Evolutionary conservation across 768 basidiomycete species (phyloP), one percentile per base, ranked within the genome.

Genomic region (Lyophyllum semitale): DNA sequence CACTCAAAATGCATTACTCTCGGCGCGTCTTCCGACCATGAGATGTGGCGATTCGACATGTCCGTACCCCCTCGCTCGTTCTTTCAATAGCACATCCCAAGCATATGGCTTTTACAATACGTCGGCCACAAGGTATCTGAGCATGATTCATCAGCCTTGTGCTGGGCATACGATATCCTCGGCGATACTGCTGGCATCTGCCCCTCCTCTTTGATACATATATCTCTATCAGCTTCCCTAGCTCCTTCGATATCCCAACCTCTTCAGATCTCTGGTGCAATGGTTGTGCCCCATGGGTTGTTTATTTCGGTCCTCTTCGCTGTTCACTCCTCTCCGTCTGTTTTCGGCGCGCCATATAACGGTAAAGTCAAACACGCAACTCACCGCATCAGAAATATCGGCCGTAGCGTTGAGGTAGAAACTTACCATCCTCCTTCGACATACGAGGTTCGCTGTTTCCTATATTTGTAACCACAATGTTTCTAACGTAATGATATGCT

Each of bases 361-460:
- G 13, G 13, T 7, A 26, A 45, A 26, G 8, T 35, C 32, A 51
- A 52, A 29, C 35, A 45, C 29, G 50, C 58, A 20, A 62, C 61
- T 4, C 61, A 54, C 40, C 51, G 42, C 23, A 27, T 40, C n/a
- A 53, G 58, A 32, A 54, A 12, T 45, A 54, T 62, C 38, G 58
- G 58, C 17, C 44, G 29, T 32, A 52, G 55, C n/a, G 17, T 62
- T 11, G 8, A 48, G 27, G 18, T 62, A n/a, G 61, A 62, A 46
- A 52, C 37, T 20, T 62, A 35, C 42, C 61, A 62, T 15, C 61
- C 61, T 13, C 27, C 44, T 5, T 62, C 61, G 2, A 59, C 51
- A 8, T 62, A 41, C 6, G 61, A 62, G 53, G 61, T 62, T 20
- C 20, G 42, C 17, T 17, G 42, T 33, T 17, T 29, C 17, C 13